These are phyloP conservation scores for Hypoxylon perforatum DNA, from an alignment of 495 filamentous ascomycete species.

Conservation along the genomic window DNA sequence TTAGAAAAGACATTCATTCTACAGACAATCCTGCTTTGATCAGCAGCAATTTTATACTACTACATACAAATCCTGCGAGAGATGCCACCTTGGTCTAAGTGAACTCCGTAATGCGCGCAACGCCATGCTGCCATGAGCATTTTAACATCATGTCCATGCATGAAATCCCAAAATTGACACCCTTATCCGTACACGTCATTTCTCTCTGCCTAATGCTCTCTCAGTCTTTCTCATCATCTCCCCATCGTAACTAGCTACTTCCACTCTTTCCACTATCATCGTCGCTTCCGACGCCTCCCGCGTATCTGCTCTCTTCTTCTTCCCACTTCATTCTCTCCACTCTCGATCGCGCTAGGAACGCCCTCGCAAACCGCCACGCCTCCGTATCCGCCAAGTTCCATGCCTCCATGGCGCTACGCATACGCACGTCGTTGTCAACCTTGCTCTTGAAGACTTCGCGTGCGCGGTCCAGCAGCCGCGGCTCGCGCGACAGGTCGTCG, in stretches of 20 bases:
- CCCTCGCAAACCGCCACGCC: constrained; percentile 89
- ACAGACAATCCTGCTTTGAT: constrained; percentile 17
- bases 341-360: constrained; percentile 68
- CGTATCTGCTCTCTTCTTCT: constrained; percentile 73
- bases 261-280: constrained; percentile 43
- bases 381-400: constrained; percentile 96
- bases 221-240: constrained; percentile 40
- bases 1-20: constrained; percentile 19
- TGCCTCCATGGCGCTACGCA: constrained; percentile 78
- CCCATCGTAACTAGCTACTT: constrained; percentile 44
- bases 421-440: constrained; percentile 46
- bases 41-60: constrained; percentile 13
- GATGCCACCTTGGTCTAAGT: constrained; percentile 23
- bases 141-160: too few relatives aligned
- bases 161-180: constrained; percentile 15
- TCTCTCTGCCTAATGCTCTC: constrained; percentile 42
- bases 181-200: constrained; percentile 33
- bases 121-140: constrained; percentile 41
- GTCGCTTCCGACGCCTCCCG: constrained; percentile 61
- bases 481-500: constrained; percentile 65
- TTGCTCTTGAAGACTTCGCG: constrained; percentile 62
- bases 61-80: constrained; percentile 15
- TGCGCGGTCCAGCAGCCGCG: constrained; percentile 70
- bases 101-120: constrained; percentile 35
- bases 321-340: constrained; percentile 76